Evolutionary conservation across 2,329 filamentous ascomycete genomes (phyloP), one percentile per base, ranked within the genome.

Genomic region (Thelonectria rubi): DNA sequence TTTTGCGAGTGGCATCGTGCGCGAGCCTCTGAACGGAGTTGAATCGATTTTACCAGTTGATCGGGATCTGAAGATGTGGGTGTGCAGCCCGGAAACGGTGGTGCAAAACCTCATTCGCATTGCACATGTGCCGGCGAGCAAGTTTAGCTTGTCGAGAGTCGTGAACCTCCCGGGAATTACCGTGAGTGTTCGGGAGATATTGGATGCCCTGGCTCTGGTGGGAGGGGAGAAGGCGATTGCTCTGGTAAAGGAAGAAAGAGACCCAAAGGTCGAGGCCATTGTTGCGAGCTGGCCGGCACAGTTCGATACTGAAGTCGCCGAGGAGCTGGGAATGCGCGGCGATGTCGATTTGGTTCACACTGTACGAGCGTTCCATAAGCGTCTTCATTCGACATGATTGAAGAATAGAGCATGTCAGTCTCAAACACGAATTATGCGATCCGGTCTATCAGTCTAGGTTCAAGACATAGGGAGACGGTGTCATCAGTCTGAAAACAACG

Each of bases 1-100:
- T 0, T 89, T 88, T 67, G 79, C 86, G 2, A 85, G 79, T 4
- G 86, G 86, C 0, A 88, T 89, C 68, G 84, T 89, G 46, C 79
- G 86, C 9, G 86, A 89, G 43, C 77, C 82, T 10, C 74, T 82
- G 26, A 63, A 69, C 5, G 84, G 84, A 11, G 69, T 78, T 34
- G 73, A 79, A 43, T 80, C 76, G 17, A 66, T 79, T 1, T 76
- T 85, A 2, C 80, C 84, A 3, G 76, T 83, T 18, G 73, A 80
- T 20, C 73, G 75, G 55, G 75, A 81, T 10, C 82, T 84, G 66
- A 74, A 76, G 34, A 80, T 80, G 18, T 85, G 82, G 82, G 72
- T 86, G 7, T 84, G 81, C 67, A 83, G 81, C 50, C 82, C 82
- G 0, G 77, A 76, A 55, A 83, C 78, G 0, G 73, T 86, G 12